A percentile compares a stretch with the other conserved stretches of the same genome.
phyloP scores from a whole-genome alignment of 2,329 filamentous ascomycete species.

The Biscogniauxia sp. region DNA sequence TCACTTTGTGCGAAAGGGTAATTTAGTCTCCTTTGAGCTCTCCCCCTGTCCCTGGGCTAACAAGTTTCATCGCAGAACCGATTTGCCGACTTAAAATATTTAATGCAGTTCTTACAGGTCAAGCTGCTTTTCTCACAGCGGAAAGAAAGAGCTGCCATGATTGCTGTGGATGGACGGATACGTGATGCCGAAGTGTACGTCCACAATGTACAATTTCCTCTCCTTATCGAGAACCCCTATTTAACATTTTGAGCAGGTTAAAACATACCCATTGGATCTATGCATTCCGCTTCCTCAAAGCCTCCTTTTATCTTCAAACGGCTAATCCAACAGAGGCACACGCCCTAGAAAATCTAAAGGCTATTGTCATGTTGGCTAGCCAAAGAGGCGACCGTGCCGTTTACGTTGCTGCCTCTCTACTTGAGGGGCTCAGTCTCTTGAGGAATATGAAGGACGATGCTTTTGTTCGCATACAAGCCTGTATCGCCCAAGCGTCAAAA shows the following conservation, averaged over 20 bases:
- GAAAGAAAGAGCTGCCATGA: constrained; percentile 70
- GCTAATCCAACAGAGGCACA: constrained; percentile 59
- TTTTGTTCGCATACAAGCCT: constrained; percentile 68
- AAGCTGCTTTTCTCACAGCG: constrained; percentile 65
- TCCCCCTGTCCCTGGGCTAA: constrained; percentile 25
- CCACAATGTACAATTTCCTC: background rate
- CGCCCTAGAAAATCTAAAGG: constrained; percentile 66
- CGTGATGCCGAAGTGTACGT: constrained; percentile 64
- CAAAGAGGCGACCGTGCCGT: constrained; percentile 62
- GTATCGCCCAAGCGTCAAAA: constrained; percentile 71
- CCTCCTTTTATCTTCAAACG: constrained; percentile 64
- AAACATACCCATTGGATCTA: constrained; percentile 73
- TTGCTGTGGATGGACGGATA: constrained; percentile 67
- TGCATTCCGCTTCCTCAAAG: constrained; percentile 71
- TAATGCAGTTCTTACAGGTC: constrained; percentile 71
- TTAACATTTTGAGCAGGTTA: constrained; percentile 37
- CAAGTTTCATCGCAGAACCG: constrained; percentile 41
- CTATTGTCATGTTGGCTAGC: constrained; percentile 58
- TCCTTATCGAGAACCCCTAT: constrained; percentile 1
- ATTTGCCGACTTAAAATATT: constrained; percentile 68
- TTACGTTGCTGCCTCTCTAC: constrained; percentile 61
- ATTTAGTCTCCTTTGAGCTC: constrained; percentile 8
- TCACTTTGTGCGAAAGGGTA: constrained; percentile 66
- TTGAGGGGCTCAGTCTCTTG: constrained; percentile 69
- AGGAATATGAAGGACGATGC: constrained; percentile 62